These are phyloP conservation scores for Rhizophagus sp. DNA, from an alignment of 192 early-diverging fungal species.

Conservation along the genomic window DNA sequence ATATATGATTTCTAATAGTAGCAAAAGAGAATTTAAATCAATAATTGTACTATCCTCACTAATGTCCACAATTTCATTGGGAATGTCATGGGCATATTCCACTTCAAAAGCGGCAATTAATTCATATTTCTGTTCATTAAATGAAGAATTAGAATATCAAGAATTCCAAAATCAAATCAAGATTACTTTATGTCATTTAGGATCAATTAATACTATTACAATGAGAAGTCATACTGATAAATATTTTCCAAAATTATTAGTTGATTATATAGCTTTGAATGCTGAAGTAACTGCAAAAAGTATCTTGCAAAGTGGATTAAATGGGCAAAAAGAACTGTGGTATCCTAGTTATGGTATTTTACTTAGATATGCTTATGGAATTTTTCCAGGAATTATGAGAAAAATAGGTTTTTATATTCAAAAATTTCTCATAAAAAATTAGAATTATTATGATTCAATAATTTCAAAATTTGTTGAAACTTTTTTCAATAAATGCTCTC, in stretches of 20 bases:
- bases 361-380: neutral
- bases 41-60: conserved; percentile 1
- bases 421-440: neutral
- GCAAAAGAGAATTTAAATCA: neutral
- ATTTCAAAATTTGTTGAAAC: conserved; percentile 27
- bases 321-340: neutral
- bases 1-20: neutral
- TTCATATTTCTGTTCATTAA: conserved; percentile 1
- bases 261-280: neutral
- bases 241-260: neutral
- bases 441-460: neutral
- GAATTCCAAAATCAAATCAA: neutral
- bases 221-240: neutral
- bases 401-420: neutral
- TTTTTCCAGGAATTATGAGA: neutral
- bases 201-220: neutral
- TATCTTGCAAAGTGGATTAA: neutral
- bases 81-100: conserved; percentile 13
- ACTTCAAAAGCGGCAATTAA: conserved; percentile 16
- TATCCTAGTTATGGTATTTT: neutral
- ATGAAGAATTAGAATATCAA: conserved; percentile 1
- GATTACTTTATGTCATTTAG: conserved; percentile 6
- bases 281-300: neutral
- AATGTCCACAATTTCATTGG: conserved; percentile 7
- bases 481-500: conserved; percentile 48